phyloP scores from a whole-genome alignment of 495 filamentous ascomycete genomes.

The Pyrenula massariospora region DNA sequence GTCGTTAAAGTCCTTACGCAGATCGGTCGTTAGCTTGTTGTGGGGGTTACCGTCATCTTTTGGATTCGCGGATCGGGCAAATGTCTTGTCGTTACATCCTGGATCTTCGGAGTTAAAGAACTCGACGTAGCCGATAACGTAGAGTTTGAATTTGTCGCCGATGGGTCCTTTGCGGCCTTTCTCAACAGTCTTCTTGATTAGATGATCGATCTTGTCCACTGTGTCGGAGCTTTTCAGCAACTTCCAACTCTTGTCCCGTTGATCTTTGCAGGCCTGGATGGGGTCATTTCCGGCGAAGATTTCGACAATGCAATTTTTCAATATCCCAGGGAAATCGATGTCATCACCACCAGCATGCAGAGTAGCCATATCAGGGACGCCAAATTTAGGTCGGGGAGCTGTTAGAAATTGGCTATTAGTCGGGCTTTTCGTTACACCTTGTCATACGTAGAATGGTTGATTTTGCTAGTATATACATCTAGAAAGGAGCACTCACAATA shows the following conservation, averaged over 20 bases:
- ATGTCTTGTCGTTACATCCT: background rate
- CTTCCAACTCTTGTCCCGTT: background rate
- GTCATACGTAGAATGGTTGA: too few relatives aligned
- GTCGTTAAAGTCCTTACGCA: background rate
- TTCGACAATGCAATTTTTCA: slow-evolving; percentile 2
- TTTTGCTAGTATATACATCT: too few relatives aligned
- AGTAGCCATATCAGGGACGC: slow-evolving; percentile 1
- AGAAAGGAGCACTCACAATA: background rate
- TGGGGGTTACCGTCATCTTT: background rate
- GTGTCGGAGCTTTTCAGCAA: background rate
- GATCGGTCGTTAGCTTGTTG: background rate
- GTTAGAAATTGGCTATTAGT: too few relatives aligned
- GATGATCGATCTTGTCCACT: slow-evolving; percentile 1
- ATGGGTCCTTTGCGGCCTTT: slow-evolving; percentile 1
- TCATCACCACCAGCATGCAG: slow-evolving; percentile 2
- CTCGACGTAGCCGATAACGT: slow-evolving; percentile 3
- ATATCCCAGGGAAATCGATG: slow-evolving; percentile 1
- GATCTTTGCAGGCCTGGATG: background rate
- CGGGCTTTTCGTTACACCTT: too few relatives aligned
- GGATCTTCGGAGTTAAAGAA: background rate
- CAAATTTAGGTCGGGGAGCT: slow-evolving; percentile 1
- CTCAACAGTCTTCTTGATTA: slow-evolving; percentile 1
- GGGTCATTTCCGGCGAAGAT: background rate
- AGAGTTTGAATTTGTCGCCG: slow-evolving; percentile 1
- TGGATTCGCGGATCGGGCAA: background rate